These are phyloP conservation scores for Harrya chromipes DNA, from an alignment of 768 basidiomycete species.

Conservation along the genomic window DNA sequence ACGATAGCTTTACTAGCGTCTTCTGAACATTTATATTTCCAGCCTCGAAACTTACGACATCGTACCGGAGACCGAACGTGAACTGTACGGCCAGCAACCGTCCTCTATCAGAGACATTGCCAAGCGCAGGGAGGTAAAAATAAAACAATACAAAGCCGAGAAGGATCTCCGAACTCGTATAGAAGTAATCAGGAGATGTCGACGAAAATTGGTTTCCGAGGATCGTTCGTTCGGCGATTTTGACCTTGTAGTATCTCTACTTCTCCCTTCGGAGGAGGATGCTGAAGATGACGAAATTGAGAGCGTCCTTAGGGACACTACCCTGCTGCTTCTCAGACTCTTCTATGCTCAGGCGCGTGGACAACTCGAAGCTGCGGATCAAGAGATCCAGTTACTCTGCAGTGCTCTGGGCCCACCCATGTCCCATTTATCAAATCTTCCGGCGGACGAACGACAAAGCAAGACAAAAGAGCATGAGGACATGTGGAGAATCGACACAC, in stretches of 20 bases:
- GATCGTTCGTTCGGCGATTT: slow-evolving; percentile 47
- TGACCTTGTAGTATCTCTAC: slow-evolving; percentile 60
- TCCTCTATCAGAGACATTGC: slow-evolving; percentile 59
- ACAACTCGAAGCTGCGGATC: slow-evolving; percentile 62
- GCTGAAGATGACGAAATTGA: slow-evolving; percentile 59
- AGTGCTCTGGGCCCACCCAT: slow-evolving; percentile 44
- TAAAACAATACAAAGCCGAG: slow-evolving; percentile 85
- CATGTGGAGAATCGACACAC: slow-evolving; percentile 73
- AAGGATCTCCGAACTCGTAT: slow-evolving; percentile 73
- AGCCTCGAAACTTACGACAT: slow-evolving; percentile 64
- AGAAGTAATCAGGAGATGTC: slow-evolving; percentile 56
- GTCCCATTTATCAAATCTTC: slow-evolving; percentile 24
- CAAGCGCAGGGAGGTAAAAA: slow-evolving; percentile 80
- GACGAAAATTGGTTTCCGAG: slow-evolving; percentile 37
- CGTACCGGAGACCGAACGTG: slow-evolving; percentile 57
- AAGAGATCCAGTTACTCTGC: slow-evolving; percentile 69
- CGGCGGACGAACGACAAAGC: slow-evolving; percentile 37
- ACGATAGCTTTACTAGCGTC: slow-evolving; percentile 38
- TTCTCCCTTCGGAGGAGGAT: slow-evolving; percentile 41
- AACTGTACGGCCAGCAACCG: slow-evolving; percentile 48
- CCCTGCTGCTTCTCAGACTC: slow-evolving; percentile 69
- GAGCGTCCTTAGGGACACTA: slow-evolving; percentile 62
- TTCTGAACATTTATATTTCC: slow-evolving; percentile 45
- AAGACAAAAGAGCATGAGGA: slow-evolving; percentile 46
- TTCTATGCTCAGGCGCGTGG: slow-evolving; percentile 65